Evolutionary conservation across 345 rosid genomes (phyloP), one percentile per base, ranked within the genome.

Genomic region (Adansonia digitata): DNA sequence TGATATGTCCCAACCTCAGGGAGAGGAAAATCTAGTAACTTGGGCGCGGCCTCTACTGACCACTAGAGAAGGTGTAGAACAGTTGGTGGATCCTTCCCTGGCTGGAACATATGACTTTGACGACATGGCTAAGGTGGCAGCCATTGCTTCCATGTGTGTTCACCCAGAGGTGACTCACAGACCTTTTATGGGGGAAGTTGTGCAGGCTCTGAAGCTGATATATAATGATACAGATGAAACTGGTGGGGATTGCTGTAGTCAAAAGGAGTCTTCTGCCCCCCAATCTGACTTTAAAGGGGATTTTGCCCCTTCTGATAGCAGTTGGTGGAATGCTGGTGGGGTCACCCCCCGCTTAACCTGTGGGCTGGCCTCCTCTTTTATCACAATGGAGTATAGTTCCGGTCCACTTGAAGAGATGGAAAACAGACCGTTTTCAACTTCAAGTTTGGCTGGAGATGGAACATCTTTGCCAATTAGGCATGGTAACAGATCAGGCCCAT

Each of bases 121-220:
- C 59, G 91, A 96, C 84, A 86, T 96, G 94, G 98, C 97, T 31
- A 92, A 92, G 86, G 98, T 96, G 79, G 97, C 99, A 34, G 90
- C 98, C 55, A 96, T 96, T 77, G 99, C 99, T 68, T 92, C 97
- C 55, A 90, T 93, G 97, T 96, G 99, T 52, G 98, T 96, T 66
- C 97, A 96, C 80, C 92, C 90, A 4, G 99, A 96, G 82, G 99
- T 96, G 66, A 84, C 98, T 6, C 87, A 89, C 76, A 81, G 99
- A 69, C 99, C 99, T 17, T 93, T 96, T 77, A 96, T 96, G 99
- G 99, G 99, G 40, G 99, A 96, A 87, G 99, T 96, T 14, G 99
- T 96, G 79, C 99, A 96, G 87, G 99, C 99, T 40, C 84, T 96
- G 76, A 96, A 96, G 81, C 89, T 96, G 71, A 92, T 96, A 77